A percentile compares a stretch with the other conserved stretches of the same genome.
Conservation (phyloP, 73 alveolate species). For the Symbiodinium natans region DNA sequence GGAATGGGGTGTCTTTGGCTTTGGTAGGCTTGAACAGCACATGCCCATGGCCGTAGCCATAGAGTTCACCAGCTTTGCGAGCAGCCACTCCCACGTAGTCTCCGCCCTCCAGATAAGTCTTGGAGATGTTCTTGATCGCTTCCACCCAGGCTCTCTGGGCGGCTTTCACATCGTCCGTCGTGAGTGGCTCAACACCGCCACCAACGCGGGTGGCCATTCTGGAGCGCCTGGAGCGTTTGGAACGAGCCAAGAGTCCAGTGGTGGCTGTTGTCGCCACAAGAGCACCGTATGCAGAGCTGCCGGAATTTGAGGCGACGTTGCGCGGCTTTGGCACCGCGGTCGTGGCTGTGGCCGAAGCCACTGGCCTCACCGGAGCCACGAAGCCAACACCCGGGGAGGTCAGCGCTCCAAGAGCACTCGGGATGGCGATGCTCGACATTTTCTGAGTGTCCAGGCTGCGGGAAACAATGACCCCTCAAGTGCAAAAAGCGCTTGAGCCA, state of each 20-base stretch:
- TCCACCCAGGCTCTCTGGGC: conserved; percentile 33
- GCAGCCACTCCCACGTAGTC: conserved; percentile 5
- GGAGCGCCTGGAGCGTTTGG: background rate
- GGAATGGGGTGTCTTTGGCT: background rate
- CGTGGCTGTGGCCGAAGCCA: too few species aligned
- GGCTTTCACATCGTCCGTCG: conserved; percentile 6
- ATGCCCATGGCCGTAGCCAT: background rate
- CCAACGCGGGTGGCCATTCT: background rate
- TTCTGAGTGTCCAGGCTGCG: too few species aligned
- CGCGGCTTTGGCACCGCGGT: too few species aligned
- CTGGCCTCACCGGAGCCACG: too few species aligned
- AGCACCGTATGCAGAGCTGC: too few species aligned
- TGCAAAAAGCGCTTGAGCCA: too few species aligned
- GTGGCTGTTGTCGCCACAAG: background rate
- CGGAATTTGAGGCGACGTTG: too few species aligned
- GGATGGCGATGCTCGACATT: too few species aligned
- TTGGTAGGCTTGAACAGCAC: conserved; percentile 15
- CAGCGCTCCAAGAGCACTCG: too few species aligned
- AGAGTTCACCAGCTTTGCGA: background rate
- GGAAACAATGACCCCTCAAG: too few species aligned
- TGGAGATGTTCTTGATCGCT: conserved; percentile 18
- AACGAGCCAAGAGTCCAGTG: background rate
- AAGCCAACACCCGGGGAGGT: too few species aligned
- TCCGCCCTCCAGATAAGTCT: conserved; percentile 23
- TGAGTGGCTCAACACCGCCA: background rate